phyloP scores from a whole-genome alignment of 2,329 filamentous ascomycete genomes.

The Thielaviopsis musarum region DNA sequence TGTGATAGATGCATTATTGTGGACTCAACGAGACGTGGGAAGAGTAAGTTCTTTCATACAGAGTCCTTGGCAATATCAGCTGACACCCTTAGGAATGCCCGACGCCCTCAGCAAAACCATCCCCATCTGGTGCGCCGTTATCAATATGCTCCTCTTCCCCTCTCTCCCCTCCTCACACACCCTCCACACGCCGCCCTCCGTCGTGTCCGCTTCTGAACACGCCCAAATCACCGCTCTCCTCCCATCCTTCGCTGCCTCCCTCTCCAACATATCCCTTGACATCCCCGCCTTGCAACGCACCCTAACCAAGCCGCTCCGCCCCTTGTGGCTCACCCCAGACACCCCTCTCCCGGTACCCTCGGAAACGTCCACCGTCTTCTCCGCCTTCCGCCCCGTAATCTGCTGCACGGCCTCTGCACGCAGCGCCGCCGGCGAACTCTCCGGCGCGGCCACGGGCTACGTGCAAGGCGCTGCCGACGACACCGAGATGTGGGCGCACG shows the following conservation, averaged over 20 bases:
- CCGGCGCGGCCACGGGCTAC: slow-evolving; percentile 42
- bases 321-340: slow-evolving; percentile 65
- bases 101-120: slow-evolving; percentile 89
- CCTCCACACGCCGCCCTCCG: slow-evolving; percentile 55
- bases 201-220: slow-evolving; percentile 59
- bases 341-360: slow-evolving; percentile 26
- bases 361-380: slow-evolving; percentile 24
- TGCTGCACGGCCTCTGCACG: slow-evolving; percentile 73
- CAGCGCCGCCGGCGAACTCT: slow-evolving; percentile 45
- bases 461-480: slow-evolving; percentile 93
- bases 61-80: slow-evolving; percentile 2
- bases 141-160: slow-evolving; percentile 68
- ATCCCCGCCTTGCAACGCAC: slow-evolving; percentile 34
- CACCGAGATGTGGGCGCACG: slow-evolving; percentile 78
- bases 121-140: slow-evolving; percentile 79
- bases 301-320: slow-evolving; percentile 55
- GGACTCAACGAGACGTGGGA: slow-evolving; percentile 83
- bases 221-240: slow-evolving; percentile 54
- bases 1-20: slow-evolving; percentile 52
- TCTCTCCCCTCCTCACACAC: slow-evolving; percentile 26
- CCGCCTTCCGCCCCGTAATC: slow-evolving; percentile 53
- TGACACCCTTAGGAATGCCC: slow-evolving; percentile 49
- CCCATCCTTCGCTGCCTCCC: slow-evolving; percentile 34
- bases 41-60: slow-evolving; percentile 36
- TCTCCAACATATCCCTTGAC: slow-evolving; percentile 42